Evolutionary conservation across 768 basidiomycete species (phyloP).

Genomic region (Mrakia frigida): DNA sequence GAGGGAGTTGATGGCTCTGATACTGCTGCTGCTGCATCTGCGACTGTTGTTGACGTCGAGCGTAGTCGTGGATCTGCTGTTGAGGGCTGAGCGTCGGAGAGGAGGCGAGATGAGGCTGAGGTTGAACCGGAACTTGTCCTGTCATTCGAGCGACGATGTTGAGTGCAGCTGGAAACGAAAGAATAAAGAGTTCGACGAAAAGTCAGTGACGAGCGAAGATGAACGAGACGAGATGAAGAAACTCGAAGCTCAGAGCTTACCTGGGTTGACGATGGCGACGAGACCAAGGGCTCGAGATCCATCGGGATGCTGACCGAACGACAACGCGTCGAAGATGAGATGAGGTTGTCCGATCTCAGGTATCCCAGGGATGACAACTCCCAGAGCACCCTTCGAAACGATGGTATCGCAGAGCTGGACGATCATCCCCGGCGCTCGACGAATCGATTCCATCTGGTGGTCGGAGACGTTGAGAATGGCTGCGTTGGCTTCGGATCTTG

Average conservation of each 20-base stretch:
- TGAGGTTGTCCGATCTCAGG: neutral
- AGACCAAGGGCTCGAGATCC: neutral
- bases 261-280: neutral
- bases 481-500: neutral
- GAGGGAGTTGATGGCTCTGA: neutral
- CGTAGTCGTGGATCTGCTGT: neutral
- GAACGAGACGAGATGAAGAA: neutral
- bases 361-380: neutral
- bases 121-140: neutral
- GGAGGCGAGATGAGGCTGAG: neutral
- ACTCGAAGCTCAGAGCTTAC: neutral
- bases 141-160: neutral
- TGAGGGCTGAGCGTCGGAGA: neutral
- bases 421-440: neutral
- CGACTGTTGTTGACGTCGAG: neutral
- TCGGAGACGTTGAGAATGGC: neutral
- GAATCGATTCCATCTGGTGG: neutral
- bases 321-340: neutral
- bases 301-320: neutral
- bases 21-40: constrained; percentile 1
- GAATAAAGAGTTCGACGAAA: neutral
- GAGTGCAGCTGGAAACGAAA: neutral
- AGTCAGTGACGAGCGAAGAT: neutral
- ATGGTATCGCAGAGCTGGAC: neutral
- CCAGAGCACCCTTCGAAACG: neutral